Evolutionary conservation across 495 filamentous ascomycete genomes (phyloP), one percentile per base, ranked within the genome.

Genomic region (Penicillium silybi): DNA sequence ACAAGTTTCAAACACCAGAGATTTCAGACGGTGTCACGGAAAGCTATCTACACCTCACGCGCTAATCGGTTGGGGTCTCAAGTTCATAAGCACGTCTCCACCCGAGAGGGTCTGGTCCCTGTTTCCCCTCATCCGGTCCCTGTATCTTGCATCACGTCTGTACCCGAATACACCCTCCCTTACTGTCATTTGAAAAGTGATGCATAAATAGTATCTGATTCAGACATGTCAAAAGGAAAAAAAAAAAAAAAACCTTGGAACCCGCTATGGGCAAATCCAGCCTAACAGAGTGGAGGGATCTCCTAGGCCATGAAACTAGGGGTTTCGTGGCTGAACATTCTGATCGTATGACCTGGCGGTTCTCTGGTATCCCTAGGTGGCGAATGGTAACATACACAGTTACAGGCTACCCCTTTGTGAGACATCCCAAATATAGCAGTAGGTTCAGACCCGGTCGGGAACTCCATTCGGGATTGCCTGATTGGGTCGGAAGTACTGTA

Each of bases 381-480:
- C 29, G 29, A 32, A 15, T 10, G 29, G 29, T 0, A 15, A 13
- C 2, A 10, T 13, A 32, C 29, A 13, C 29, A 13, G 29, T 23
- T 29, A 29, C 27, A 9, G 27, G 10, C 10, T 10, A 11, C 9
- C 29, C 29, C 26, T 47, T 46, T 57, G 58, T 61, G 58, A 61
- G 58, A 61, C 58, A 61, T 54, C 46, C 58, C 58, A 61, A 61
- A 61, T 61, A 57, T 61, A 61, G 58, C 16, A 23, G n/a, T 32
- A 13, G 10, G 9, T 32, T 32, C 29, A 32, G 29, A 15, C 1
- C 29, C 9, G 29, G 10, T 32, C 29, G 29, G 29, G 29, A 32
- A 10, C 29, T 10, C 29, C 29, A 32, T 32, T 13, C 11, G 29
- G 29, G 10, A 11, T 39, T 4, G 16, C 37, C 16, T 39, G 37